Evolutionary conservation across 192 early-diverging fungal genomes (phyloP).

Genomic region (Coemansia reversa): DNA sequence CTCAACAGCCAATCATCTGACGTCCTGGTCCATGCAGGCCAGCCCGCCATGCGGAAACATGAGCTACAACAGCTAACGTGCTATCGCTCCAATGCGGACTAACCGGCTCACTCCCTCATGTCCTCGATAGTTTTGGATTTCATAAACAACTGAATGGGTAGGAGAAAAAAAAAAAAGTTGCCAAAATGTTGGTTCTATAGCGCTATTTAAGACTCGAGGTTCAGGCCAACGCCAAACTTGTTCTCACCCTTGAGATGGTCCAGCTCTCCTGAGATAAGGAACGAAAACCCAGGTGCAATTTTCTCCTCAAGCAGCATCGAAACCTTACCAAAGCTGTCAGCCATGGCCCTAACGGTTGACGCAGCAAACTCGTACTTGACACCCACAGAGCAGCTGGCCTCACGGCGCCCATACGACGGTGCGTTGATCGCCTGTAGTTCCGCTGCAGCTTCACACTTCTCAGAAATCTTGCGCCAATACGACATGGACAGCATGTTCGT

Average conservation of each 20-base stretch:
- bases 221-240: constrained; percentile 84
- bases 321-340: constrained; percentile 88
- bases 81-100: no score
- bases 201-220: constrained; percentile 72
- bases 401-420: constrained; percentile 66
- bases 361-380: constrained; percentile 96
- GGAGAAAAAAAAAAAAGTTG: constrained; percentile 6
- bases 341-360: constrained; percentile 87
- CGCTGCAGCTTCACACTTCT: constrained; percentile 89
- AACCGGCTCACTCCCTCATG: no score
- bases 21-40: constrained; percentile 2
- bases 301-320: constrained; percentile 91
- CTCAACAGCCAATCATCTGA: constrained; percentile 14
- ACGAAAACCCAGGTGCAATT: constrained; percentile 89
- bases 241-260: constrained; percentile 92
- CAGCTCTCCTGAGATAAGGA: constrained; percentile 89
- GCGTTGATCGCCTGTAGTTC: constrained; percentile 80
- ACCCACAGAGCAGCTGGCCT: constrained; percentile 91
- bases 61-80: no score
- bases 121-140: no score
- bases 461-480: constrained; percentile 89
- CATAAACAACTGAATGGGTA: constrained; percentile 9
- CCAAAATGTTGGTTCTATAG: not conserved
- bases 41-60: not conserved
- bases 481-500: constrained; percentile 70